These are phyloP conservation scores for Monsonia emarginata DNA, from an alignment of 441 rosid species.

Conservation along the genomic window DNA sequence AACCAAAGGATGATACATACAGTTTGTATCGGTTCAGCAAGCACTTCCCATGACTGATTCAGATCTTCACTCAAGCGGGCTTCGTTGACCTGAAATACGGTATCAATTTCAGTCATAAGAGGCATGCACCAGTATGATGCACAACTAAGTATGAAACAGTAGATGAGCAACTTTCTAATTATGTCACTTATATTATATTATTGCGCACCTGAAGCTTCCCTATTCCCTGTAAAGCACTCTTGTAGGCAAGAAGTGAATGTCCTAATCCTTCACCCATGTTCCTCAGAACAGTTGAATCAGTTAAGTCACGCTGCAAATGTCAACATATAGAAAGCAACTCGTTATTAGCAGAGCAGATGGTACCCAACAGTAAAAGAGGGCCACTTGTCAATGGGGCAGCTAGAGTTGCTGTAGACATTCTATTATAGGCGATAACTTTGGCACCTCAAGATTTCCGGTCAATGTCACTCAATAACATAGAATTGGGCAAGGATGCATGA, in stretches of 20 bases:
- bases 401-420: too few species aligned
- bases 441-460: background rate
- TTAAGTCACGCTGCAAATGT: conserved; percentile 68
- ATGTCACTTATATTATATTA: background rate
- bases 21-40: conserved; percentile 85
- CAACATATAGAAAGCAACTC: conserved; percentile 9
- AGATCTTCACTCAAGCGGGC: conserved; percentile 61
- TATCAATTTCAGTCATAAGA: background rate
- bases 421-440: background rate
- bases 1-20: conserved; percentile 29
- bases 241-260: conserved; percentile 86
- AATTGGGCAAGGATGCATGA: background rate
- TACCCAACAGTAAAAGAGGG: background rate
- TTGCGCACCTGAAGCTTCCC: conserved; percentile 67
- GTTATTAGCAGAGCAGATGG: conserved; percentile 7
- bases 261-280: conserved; percentile 89
- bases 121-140: background rate
- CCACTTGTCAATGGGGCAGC: background rate
- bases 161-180: conserved; percentile 1
- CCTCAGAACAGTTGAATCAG: conserved; percentile 88
- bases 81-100: conserved; percentile 55
- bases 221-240: conserved; percentile 71
- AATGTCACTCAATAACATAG: background rate
- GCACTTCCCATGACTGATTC: conserved; percentile 85
- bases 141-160: background rate